These are phyloP conservation scores for Fraxinus ornus DNA, from an alignment of 305 asterid genomes.

Conservation along the genomic window DNA sequence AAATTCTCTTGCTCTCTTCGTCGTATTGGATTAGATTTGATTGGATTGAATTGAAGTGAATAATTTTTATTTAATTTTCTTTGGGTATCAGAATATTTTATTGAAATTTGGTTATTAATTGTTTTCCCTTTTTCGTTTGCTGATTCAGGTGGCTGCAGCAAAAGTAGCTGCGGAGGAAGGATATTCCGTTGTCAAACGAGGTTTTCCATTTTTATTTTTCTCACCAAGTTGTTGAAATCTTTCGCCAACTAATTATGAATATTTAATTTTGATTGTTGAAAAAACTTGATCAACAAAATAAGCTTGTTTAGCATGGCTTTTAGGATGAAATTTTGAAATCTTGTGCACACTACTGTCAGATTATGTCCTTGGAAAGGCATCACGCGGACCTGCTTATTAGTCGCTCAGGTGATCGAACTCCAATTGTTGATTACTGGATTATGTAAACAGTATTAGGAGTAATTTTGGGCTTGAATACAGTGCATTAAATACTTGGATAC, in stretches of 20 bases:
- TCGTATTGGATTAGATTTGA: background rate
- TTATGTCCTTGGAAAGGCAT: background rate
- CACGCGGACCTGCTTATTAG: background rate
- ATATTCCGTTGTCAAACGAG: slow-evolving; percentile 46
- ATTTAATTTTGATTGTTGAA: background rate
- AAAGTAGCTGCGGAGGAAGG: slow-evolving; percentile 69
- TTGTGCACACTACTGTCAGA: background rate
- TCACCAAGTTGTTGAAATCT: background rate
- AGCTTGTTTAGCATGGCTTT: background rate
- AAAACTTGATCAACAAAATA: background rate
- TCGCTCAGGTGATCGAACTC: background rate
- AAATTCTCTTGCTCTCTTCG: background rate
- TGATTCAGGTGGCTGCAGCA: slow-evolving; percentile 60
- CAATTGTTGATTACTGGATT: background rate
- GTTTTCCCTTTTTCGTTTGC: background rate
- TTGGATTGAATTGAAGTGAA: background rate
- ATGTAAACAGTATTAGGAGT: background rate
- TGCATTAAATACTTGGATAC: background rate
- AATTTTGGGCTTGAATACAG: background rate
- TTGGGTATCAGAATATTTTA: background rate
- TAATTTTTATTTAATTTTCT: background rate
- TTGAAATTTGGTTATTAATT: background rate
- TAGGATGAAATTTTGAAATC: background rate
- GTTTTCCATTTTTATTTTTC: slow-evolving; percentile 24
- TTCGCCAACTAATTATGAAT: background rate